Base-by-base conservation (phyloP, 495 filamentous ascomycete species). In the Lindgomyces ingoldianus region DNA sequence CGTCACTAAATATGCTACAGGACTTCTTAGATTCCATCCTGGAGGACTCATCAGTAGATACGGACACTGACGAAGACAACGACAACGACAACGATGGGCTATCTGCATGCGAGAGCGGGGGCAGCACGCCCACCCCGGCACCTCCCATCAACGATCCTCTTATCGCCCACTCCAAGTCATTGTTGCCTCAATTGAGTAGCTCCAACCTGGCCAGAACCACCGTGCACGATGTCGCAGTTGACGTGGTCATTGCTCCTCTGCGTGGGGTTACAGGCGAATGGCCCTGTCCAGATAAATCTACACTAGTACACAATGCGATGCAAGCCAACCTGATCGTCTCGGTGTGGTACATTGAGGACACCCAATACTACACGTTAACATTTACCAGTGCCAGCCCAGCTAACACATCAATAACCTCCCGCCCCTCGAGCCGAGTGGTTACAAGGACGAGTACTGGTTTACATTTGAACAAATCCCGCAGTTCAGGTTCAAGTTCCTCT, bases 241-340 rank as follows among this genome's bases (percentile, higher is more conserved):
- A 87, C 39, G 84, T 88, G 1, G 74, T 87, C 25, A 74, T 88
- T 19, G 78, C 81, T 0, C 70, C 71, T 25, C 18, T 50, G 8
- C 51, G 45, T 25, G 22, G 27, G 14, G 19, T 24, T 44, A 25
- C 21, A 21, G 54, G 26, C 12, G 47, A 19, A 16, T 30, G 8
- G 0, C 22, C 50, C 4, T 39, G 22, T 19, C 50, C 60, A 67
- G 75, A 46, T 61, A 81, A 67, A 33, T 4, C 29, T 18, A 14
- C 21, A 1, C 55, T 39, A 12, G 49, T 64, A n/a, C 65, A 74
- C 21, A 57, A 69, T 51, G 80, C 84, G 46, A 74, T 79, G 0
- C 77, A 80, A 30, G 82, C 86, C 3, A 86, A 83, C 68, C 87
- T 89, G 87, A 86, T 88, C 33, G 79, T 90, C 22, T 85, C 84